Conservation (phyloP, 2,329 filamentous ascomycete species). For the Paracamarosporium sp. region DNA sequence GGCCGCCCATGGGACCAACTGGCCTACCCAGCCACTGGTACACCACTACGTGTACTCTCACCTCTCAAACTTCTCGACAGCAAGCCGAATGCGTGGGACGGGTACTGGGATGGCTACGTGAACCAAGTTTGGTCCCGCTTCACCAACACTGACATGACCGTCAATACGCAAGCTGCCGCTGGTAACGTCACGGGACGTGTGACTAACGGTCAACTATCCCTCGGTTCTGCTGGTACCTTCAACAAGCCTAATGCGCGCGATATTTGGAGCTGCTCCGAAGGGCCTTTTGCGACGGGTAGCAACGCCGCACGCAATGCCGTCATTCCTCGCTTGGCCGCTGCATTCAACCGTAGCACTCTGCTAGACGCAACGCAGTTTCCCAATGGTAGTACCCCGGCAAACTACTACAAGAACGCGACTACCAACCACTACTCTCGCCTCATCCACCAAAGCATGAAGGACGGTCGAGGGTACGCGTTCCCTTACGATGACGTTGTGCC, state of each 20-base stretch:
- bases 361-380: slow-evolving; percentile 54
- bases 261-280: slow-evolving; percentile 71
- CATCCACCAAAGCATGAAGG: slow-evolving; percentile 65
- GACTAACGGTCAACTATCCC: slow-evolving; percentile 47
- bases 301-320: slow-evolving; percentile 61
- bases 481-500: slow-evolving; percentile 73
- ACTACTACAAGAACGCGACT: slow-evolving; percentile 43
- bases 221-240: slow-evolving; percentile 58
- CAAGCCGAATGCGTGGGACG: slow-evolving; percentile 55
- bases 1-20: slow-evolving; percentile 67
- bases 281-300: slow-evolving; percentile 61
- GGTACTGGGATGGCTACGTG: slow-evolving; percentile 61
- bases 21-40: slow-evolving; percentile 52
- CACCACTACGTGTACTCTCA: slow-evolving; percentile 48
- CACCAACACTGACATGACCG: slow-evolving; percentile 52
- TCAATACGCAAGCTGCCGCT: slow-evolving; percentile 70
- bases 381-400: slow-evolving; percentile 36
- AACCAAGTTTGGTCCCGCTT: slow-evolving; percentile 60
- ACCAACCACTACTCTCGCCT: slow-evolving; percentile 67
- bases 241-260: slow-evolving; percentile 63
- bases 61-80: slow-evolving; percentile 56
- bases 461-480: slow-evolving; percentile 69
- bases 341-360: slow-evolving; percentile 76
- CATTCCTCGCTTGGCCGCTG: slow-evolving; percentile 75
- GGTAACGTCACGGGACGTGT: slow-evolving; percentile 63